Base-by-base conservation (phyloP, 257 asterid genomes). In the Schizonepeta tenuifolia region DNA sequence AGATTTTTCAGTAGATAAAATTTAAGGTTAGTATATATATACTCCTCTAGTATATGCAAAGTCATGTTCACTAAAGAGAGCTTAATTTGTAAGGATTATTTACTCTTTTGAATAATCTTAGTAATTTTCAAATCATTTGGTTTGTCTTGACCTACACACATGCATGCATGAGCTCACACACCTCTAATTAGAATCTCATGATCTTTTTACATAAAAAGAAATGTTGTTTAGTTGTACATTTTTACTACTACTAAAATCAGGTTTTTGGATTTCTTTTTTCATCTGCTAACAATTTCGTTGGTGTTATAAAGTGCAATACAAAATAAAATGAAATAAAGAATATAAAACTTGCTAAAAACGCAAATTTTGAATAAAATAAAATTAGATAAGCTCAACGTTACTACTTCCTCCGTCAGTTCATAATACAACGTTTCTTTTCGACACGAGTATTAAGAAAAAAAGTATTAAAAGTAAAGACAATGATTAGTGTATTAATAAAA, bases 61-160 rank as follows among this genome's bases (percentile, higher is more conserved):
- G 80, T 75, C 80, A 65, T 65, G 72, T 50, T 67, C 36, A 36
- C n/a, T 12, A 24, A 22, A 72, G 54, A 73, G 31, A 58, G 54
- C 13, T n/a, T n/a, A n/a, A n/a, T n/a, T 49, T 49, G 2, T 18
- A 51, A 26, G 50, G 54, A 74, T 57, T 35, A 13, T 46, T 41
- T 56, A 6, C 76, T 35, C 18, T 47, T 71, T 68, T 21, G 51
- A 73, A 54, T 44, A 67, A 43, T n/a, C 59, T 22, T 35, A 6
- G 63, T 35, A 38, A 17, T 40, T 65, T 43, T 41, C 12, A 33
- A 38, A 70, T 44, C 47, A 59, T 17, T 3, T 61, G 24, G 13
- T 41, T 3, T 54, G 55, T 49, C 51, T 46, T 46, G 14, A 46
- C 51, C 51, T 14, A 5, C 46, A 1, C 14, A 41, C 14, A 41